phyloP scores from a whole-genome alignment of 1,284 basidiomycete genomes.

The Athelia sp. region DNA sequence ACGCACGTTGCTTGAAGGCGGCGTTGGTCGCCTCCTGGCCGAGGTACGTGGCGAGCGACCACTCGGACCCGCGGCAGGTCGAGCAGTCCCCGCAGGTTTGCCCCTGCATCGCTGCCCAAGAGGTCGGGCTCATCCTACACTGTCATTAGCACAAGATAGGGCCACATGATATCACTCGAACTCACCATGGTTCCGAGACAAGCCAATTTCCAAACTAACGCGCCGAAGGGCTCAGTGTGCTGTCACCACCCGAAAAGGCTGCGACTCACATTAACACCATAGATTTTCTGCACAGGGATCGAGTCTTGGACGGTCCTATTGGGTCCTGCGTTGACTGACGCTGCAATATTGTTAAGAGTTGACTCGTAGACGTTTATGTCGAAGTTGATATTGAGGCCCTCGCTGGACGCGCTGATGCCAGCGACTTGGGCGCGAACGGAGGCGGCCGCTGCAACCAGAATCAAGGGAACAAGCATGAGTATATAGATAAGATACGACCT shows the following conservation, averaged over 20 bases:
- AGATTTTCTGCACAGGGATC: not conserved
- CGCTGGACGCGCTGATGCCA: not conserved
- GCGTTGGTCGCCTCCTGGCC: not conserved
- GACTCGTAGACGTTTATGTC: not conserved
- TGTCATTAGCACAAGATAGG: not conserved
- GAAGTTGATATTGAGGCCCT: not conserved
- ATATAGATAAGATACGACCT: too few relatives aligned
- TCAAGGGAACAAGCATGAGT: not conserved
- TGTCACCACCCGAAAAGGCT: not conserved
- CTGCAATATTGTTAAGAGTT: not conserved
- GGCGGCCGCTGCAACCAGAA: not conserved
- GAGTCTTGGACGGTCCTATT: not conserved
- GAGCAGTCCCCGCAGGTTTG: not conserved
- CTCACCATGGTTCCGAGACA: not conserved
- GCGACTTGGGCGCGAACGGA: not conserved
- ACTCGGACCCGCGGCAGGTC: not conserved
- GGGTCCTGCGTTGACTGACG: not conserved
- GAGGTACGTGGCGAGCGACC: conserved; percentile 1
- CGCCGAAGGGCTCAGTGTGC: not conserved
- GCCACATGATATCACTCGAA: not conserved
- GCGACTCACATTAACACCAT: not conserved
- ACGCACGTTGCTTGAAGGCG: conserved; percentile 1
- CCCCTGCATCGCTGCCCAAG: not conserved
- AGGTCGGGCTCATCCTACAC: conserved; percentile 1
- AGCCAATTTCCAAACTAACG: conserved; percentile 2